Evolutionary conservation across 192 early-diverging fungal genomes (phyloP), one percentile per base, ranked within the genome.

Genomic region (Coemansia sp.): DNA sequence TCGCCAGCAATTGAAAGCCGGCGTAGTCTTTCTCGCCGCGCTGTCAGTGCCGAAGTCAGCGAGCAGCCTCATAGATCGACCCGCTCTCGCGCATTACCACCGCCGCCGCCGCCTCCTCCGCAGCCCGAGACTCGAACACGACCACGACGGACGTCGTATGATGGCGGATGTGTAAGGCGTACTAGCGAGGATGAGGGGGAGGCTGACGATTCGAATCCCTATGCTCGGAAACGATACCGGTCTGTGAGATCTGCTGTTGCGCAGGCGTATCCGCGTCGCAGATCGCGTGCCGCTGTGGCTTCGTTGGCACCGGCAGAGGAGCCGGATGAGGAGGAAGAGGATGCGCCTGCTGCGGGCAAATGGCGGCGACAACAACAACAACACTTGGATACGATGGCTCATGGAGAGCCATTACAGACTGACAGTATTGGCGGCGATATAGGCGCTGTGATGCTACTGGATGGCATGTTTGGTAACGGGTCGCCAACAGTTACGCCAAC

Each of bases 121-220:
- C 36, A 47, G 13, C 42, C 15, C 36, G 54, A 16, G 47, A 43
- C 40, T 20, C 40, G 24, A 3, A 57, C 76, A 15, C 80, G 80
- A 51, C 66, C 76, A 15, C 80, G 80, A 51, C 76, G 76, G 55
- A 83, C 76, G 31, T 83, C 80, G 2, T 83, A 83, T 38, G 72
- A 77, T 38, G 68, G 72, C 44, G 66, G 61, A 12, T 62, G 54
- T 15, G 54, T 54, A 27, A 22, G 24, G 51, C 20, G 47, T 3
- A 13, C 54, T 27, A 57, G 54, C 54, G 66, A 72, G 11, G 57
- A 62, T 38, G 36, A 38, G 8, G 42, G 62, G 27, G 57, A 69
- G 16, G 68, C 34, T 27, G 63, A 42, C 3, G 74, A 68, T 4
- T 49, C 60, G 20, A 83, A 83, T 46, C 80, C 80, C 1, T 83